Percentiles rank a stretch among this genome's conserved stretches.
Evolutionary conservation across 345 rosid species (phyloP).

Genomic region (Eucalyptus brandiana): DNA sequence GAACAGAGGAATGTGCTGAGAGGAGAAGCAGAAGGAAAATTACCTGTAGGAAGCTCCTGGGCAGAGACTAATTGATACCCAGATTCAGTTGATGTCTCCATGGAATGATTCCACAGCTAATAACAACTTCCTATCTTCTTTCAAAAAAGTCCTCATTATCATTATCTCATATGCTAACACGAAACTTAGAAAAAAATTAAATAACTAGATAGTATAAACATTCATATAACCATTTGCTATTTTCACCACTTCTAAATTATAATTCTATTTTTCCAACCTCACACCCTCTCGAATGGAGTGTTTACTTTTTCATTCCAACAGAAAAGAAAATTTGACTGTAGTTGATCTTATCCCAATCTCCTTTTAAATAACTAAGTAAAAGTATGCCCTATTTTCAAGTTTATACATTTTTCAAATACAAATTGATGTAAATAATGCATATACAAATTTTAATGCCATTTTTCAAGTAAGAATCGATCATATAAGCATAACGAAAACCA

Average conservation of each 20-base stretch:
- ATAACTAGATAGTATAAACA: not conserved
- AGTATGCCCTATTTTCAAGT: not conserved
- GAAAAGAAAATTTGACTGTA: not conserved
- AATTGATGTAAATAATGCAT: not conserved
- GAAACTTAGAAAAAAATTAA: not conserved
- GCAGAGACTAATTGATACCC: too few relatives aligned
- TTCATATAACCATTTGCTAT: not conserved
- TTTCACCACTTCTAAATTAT: too few relatives aligned
- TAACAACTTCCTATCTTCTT: not conserved
- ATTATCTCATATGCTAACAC: not conserved
- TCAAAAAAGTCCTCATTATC: not conserved
- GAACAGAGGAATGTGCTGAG: not conserved
- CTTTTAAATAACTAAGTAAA: not conserved
- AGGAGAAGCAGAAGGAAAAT: too few relatives aligned
- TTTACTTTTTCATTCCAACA: not conserved
- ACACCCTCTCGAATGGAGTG: not conserved
- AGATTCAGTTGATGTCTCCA: too few relatives aligned
- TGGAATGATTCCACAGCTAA: too few relatives aligned
- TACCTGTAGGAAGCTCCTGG: too few relatives aligned
- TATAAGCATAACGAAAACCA: not conserved
- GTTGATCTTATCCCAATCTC: not conserved
- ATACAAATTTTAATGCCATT: not conserved
- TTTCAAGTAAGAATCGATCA: not conserved
- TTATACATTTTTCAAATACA: not conserved
- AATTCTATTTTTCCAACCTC: not conserved